These are phyloP conservation scores for Leccinum disarticulatum DNA, from an alignment of 768 basidiomycete species.

Conservation along the genomic window DNA sequence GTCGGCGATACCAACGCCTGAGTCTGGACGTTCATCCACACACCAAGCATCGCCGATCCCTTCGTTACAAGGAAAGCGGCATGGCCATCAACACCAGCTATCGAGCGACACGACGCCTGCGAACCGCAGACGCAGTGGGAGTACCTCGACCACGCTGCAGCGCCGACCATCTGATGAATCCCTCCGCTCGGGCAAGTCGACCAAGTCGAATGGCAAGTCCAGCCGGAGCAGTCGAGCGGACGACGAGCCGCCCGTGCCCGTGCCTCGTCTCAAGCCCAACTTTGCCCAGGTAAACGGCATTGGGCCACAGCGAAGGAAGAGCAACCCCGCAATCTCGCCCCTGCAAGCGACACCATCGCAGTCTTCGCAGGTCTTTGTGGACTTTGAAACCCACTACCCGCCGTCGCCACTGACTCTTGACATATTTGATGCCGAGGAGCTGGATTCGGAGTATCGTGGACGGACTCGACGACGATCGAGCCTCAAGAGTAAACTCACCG, in stretches of 20 bases:
- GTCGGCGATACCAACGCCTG: conserved; percentile 14
- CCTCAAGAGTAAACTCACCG: conserved; percentile 34
- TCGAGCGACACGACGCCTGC: conserved; percentile 25
- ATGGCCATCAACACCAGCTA: conserved; percentile 31
- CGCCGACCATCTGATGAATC: conserved; percentile 42
- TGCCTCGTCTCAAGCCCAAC: conserved; percentile 32
- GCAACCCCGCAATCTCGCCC: conserved; percentile 44
- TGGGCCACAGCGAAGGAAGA: conserved; percentile 44
- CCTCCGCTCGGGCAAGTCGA: conserved; percentile 41
- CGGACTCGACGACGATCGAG: conserved; percentile 31
- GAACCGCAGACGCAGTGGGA: conserved; percentile 30
- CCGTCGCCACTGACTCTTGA: conserved; percentile 30
- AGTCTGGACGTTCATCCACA: conserved; percentile 26
- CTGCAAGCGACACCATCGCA: conserved; percentile 21
- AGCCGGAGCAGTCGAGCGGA: conserved; percentile 29
- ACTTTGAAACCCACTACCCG: conserved; percentile 25
- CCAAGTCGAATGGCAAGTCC: conserved; percentile 32
- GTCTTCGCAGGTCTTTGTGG: conserved; percentile 29
- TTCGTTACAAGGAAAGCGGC: conserved; percentile 20
- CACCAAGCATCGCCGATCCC: conserved; percentile 27
- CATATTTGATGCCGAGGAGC: conserved; percentile 26
- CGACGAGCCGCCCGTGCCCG: conserved; percentile 31
- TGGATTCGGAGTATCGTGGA: conserved; percentile 27
- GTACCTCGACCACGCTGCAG: conserved; percentile 19
- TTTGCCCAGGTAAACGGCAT: conserved; percentile 21